phyloP scores from a whole-genome alignment of 2,329 filamentous ascomycete species.

The Rasamsonia emersonii region DNA sequence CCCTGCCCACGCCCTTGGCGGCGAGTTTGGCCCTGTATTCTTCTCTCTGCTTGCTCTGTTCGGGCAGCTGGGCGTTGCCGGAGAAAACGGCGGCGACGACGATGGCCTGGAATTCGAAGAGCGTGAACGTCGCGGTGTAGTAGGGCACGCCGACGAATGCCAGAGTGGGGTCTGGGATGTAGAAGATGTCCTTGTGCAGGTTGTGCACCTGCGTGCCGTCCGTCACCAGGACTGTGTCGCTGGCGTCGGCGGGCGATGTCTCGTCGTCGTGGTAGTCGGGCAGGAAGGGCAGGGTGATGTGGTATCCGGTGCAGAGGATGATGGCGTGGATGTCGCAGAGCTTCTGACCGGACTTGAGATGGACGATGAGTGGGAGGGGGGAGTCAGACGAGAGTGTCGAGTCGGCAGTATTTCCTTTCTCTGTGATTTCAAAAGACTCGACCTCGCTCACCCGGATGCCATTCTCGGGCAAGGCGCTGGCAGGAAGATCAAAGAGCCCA shows the following conservation, averaged over 20 bases:
- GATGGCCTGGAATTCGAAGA: constrained; percentile 64
- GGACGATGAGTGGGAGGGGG: no score
- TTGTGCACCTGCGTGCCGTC: constrained; percentile 59
- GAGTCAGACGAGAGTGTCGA: no score
- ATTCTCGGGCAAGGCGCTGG: constrained; percentile 45
- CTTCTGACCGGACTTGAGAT: constrained; percentile 46
- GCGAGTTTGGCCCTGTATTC: constrained; percentile 21
- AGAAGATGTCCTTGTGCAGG: constrained; percentile 62
- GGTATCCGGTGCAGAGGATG: constrained; percentile 61
- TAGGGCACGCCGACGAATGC: constrained; percentile 58
- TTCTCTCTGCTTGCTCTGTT: no score
- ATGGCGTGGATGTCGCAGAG: constrained; percentile 53
- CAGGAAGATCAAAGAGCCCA: constrained; percentile 52
- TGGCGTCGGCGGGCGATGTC: constrained; percentile 38
- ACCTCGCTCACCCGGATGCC: constrained; percentile 47
- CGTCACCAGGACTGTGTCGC: constrained; percentile 49
- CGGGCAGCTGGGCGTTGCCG: constrained; percentile 44
- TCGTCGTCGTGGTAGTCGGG: constrained; percentile 41
- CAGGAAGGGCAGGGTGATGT: constrained; percentile 59
- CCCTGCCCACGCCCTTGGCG: constrained; percentile 22
- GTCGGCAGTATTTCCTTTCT: constrained; percentile 16
- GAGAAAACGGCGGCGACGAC: constrained; percentile 50
- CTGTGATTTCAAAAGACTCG: constrained; percentile 34
- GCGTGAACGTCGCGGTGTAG: constrained; percentile 57
- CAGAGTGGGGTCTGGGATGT: constrained; percentile 57